Percentiles rank a stretch among this genome's conserved stretches.
Evolutionary conservation across 192 early-diverging fungal species (phyloP).

Genomic region (Coemansia sp.): DNA sequence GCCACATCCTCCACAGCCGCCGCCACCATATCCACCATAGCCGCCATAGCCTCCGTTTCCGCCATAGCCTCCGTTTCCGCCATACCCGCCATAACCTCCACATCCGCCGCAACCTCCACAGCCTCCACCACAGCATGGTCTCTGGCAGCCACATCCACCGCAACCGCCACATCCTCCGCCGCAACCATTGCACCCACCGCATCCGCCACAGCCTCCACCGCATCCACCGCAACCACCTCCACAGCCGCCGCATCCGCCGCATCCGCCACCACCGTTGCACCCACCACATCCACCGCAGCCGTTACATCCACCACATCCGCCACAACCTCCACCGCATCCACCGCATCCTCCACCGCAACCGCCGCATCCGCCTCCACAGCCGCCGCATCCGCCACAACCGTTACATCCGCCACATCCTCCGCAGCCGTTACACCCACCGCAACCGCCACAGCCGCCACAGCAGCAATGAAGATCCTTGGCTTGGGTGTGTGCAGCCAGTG

Average conservation of each 20-base stretch:
- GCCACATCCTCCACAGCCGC: conserved; percentile 14
- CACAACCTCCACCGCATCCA: conserved; percentile 10
- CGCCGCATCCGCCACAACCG: conserved; percentile 27
- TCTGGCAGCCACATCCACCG: conserved; percentile 18
- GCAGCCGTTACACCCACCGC: conserved; percentile 3
- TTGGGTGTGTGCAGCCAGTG: background rate
- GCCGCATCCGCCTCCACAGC: conserved; percentile 16
- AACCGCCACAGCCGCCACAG: conserved; percentile 24
- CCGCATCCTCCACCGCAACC: background rate
- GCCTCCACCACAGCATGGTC: conserved; percentile 23
- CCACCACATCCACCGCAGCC: conserved; percentile 28
- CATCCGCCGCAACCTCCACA: conserved; percentile 22
- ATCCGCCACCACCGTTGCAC: conserved; percentile 18
- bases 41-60: conserved; percentile 15
- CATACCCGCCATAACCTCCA: conserved; percentile 25
- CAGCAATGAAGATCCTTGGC: conserved; percentile 42
- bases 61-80: conserved; percentile 17
- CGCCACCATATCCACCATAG: background rate
- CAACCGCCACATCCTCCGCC: conserved; percentile 20
- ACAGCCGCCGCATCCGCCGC: conserved; percentile 14
- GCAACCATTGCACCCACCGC: conserved; percentile 20
- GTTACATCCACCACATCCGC: no score
- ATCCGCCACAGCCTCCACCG: conserved; percentile 30
- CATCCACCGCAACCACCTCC: conserved; percentile 19
- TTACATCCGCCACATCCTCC: background rate